Conservation (phyloP, 2,329 filamentous ascomycete genomes). For the Arachnopeziza araneosa region DNA sequence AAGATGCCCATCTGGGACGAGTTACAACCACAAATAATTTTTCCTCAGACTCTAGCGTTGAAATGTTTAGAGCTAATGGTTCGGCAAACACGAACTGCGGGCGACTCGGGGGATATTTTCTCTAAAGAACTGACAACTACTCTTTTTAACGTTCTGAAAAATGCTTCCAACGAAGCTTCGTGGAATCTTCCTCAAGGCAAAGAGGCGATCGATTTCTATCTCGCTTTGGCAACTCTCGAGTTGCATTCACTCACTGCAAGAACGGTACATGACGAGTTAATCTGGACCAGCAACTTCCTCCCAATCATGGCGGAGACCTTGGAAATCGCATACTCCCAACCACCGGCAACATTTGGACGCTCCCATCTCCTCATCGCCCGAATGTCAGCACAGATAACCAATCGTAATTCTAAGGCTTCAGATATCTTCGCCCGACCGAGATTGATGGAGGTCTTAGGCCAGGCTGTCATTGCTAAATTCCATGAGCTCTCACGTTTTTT, state of each 20-base stretch:
- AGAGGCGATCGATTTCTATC: constrained; percentile 33
- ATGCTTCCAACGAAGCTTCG: constrained; percentile 17
- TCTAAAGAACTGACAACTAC: constrained; percentile 42
- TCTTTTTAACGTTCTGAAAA: constrained; percentile 41
- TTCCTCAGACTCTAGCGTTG: constrained; percentile 58
- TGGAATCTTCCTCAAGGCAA: constrained; percentile 22
- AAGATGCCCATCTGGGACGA: constrained; percentile 56
- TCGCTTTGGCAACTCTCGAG: constrained; percentile 48
- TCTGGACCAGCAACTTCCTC: constrained; percentile 46
- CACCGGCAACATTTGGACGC: constrained; percentile 33
- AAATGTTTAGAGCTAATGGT: constrained; percentile 57
- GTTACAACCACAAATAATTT: constrained; percentile 43
- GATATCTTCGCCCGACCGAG: constrained; percentile 59
- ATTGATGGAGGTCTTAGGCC: constrained; percentile 44
- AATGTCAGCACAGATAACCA: constrained; percentile 79
- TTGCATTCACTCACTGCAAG: constrained; percentile 45
- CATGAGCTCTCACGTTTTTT: constrained; percentile 42
- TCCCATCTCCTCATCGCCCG: constrained; percentile 42
- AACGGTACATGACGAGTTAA: constrained; percentile 36
- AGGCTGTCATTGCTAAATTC: constrained; percentile 48
- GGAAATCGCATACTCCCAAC: constrained; percentile 32
- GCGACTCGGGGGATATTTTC: constrained; percentile 45
- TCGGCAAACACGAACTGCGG: constrained; percentile 43
- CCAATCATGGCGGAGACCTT: constrained; percentile 46
- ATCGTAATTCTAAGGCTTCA: constrained; percentile 68